Evolutionary conservation across 768 basidiomycete genomes (phyloP), one percentile per base, ranked within the genome.

Genomic region (Tricholoma hemisulphureum): DNA sequence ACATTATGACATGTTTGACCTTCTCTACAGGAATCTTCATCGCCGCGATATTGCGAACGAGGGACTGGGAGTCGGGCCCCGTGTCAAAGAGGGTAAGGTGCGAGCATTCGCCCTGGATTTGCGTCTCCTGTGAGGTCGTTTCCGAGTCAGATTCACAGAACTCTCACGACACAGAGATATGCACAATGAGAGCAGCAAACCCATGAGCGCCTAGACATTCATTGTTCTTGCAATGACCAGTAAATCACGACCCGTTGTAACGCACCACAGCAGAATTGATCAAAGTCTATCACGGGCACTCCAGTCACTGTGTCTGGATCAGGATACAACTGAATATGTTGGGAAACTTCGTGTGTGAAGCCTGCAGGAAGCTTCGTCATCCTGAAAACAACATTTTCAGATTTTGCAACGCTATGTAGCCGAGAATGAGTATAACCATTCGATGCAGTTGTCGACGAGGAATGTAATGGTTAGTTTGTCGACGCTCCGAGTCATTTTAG

Each of bases 311-410:
- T 62, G 46, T 79, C 81, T 43, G 67, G 69, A 1, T 75, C 65
- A 0, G 81, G 81, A 49, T 80, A 73, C 24, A 83, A 76, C 2
- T 74, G 66, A 18, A 93, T 62, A 66, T 93, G 89, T 55, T 83
- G 82, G 3, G 74, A 75, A 24, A 90, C 28, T 69, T 95, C 92
- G 65, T 87, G 87, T 0, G 77, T 80, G 69, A 93, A 93, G 6
- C 89, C 89, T 1, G 87, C 81, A 6, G 93, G 92, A 7, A 93
- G 71, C 67, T 84, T 85, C 10, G 87, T 87, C 81, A 93, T 87
- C 89, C 89, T 91, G 58, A 14, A 53, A 21, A 1, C 23, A 49
- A 37, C 13, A 14, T 4, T 39, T 18, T 45, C 29, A 46, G 35
- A 32, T 20, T 28, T 14, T 13, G 34, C 29, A 10, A 32, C 18